Base-by-base conservation (phyloP, 2,329 filamentous ascomycete species). In the Graphilbum sp. region DNA sequence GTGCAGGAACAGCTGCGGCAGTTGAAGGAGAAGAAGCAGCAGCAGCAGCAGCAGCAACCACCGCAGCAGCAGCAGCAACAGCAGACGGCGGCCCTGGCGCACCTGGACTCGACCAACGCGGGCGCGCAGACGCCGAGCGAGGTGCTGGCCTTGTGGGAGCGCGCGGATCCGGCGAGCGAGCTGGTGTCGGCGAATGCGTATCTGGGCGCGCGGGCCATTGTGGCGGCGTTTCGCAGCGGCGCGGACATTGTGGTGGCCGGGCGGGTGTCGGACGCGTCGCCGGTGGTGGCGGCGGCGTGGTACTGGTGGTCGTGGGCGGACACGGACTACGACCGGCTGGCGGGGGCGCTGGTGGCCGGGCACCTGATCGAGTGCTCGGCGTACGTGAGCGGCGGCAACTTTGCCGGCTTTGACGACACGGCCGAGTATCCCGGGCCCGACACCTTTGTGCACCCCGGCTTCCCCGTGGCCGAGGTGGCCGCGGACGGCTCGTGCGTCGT, bases 351-450 rank as follows among this genome's bases (percentile, higher is more conserved):
- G 8, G 41, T 50, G 17, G 45, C 45, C 11, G 48, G 48, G 15
- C 48, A 50, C 32, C 23, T 50, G 4, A 43, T 50, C 34, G 48
- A 50, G 36, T 50, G 48, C 41, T 43, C 43, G 12, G 45, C 48
- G 2, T 54, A 50, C 33, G 50, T 46, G 11, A 51, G 47, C 15
- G 52, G 52, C 24, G 51, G 50, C 5, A 50, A 54, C 42, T 51
- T 48, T 42, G 43, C 43, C 37, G 46, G 48, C 12, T 55, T 53
- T 46, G 50, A 52, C 35, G 44, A 44, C 25, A 44, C 42, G 21
- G 11, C 27, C 38, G 47, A 38, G 47, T 43, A 35, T 19, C 15
- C 29, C 23, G 36, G 20, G 6, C 16, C 29, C 9, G 23, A 34
- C 30, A 38, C 36, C n/a, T 36, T 37, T 21, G 10, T 39, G 11